Evolutionary conservation across 768 basidiomycete species (phyloP).

Genomic region (Podaxis mareebaensis): DNA sequence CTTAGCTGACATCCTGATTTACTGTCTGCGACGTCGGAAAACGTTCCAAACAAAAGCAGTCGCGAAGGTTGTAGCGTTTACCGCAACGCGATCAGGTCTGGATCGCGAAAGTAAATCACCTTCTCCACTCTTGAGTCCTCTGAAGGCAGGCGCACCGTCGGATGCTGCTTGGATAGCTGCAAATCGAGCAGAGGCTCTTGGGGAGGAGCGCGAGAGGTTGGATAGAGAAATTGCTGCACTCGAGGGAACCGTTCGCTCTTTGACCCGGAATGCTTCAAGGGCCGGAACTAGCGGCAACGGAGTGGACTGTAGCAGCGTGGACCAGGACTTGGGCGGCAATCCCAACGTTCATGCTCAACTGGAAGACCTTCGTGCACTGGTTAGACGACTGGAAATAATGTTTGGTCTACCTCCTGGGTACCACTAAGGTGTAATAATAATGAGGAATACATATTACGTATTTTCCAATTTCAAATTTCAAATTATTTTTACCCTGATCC

Average conservation of each 20-base stretch:
- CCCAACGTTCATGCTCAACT: not conserved
- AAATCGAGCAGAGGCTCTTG: not conserved
- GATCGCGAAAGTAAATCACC: not conserved
- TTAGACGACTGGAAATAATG: not conserved
- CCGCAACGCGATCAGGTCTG: not conserved
- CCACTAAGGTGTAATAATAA: not conserved
- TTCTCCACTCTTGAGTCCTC: not conserved
- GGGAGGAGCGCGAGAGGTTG: not conserved
- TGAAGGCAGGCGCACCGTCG: not conserved
- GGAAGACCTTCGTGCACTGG: not conserved
- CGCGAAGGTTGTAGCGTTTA: not conserved
- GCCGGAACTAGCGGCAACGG: not conserved
- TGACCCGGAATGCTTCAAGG: not conserved
- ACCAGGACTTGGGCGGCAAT: not conserved
- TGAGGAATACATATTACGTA: not conserved
- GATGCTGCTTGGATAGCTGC: not conserved
- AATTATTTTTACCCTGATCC: not conserved
- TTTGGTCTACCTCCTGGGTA: not conserved
- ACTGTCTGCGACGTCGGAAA: not conserved
- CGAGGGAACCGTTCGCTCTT: not conserved
- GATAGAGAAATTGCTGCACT: constrained; percentile 1
- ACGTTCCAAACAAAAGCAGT: not conserved
- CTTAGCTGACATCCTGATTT: not conserved
- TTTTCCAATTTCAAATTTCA: not conserved
- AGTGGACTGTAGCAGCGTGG: no score